These are phyloP conservation scores for Picochlorum sp. DNA, from an alignment of 139 green algal species.

Conservation along the genomic window DNA sequence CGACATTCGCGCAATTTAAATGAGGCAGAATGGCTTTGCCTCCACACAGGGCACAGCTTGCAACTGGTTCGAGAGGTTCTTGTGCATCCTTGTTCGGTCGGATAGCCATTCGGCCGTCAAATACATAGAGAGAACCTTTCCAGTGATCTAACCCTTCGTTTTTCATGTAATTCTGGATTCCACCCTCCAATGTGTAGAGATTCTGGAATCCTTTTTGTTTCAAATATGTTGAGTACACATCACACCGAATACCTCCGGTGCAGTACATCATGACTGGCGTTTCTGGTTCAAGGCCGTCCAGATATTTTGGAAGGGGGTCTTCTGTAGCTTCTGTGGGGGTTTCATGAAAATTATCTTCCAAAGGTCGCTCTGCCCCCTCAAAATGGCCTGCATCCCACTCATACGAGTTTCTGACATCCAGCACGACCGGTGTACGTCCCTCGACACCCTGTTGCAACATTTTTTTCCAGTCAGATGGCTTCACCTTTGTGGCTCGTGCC, in stretches of 20 bases:
- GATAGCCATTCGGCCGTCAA: slow-evolving; percentile 88
- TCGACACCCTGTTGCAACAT: slow-evolving; percentile 39
- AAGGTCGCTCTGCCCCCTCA: slow-evolving; percentile 58
- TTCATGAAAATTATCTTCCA: slow-evolving; percentile 83
- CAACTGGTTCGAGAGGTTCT: slow-evolving; percentile 42
- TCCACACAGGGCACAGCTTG: slow-evolving; percentile 66
- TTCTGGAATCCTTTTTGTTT: slow-evolving; percentile 75
- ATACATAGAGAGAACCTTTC: slow-evolving; percentile 93
- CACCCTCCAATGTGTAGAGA: slow-evolving; percentile 91
- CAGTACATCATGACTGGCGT: slow-evolving; percentile 98
- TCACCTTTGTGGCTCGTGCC: slow-evolving; percentile 46
- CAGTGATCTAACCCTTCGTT: slow-evolving; percentile 59
- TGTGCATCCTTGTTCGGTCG: slow-evolving; percentile 18
- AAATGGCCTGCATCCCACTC: slow-evolving; percentile 99
- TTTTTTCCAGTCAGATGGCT: slow-evolving; percentile 54
- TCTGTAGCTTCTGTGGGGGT: slow-evolving; percentile 55
- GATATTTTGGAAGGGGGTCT: slow-evolving; percentile 35
- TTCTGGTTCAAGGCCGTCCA: slow-evolving; percentile 46
- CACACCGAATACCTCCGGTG: slow-evolving; percentile 98
- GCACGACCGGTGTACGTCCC: slow-evolving; percentile 48
- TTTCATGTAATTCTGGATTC: slow-evolving; percentile 71
- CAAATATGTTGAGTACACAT: slow-evolving; percentile 93
- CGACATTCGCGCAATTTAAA: slow-evolving; percentile 89
- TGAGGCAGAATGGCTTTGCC: slow-evolving; percentile 64
- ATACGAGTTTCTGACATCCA: slow-evolving; percentile 96